Evolutionary conservation across 371 early-diverging fungal species (phyloP).

Genomic region (Mortierella sp.): DNA sequence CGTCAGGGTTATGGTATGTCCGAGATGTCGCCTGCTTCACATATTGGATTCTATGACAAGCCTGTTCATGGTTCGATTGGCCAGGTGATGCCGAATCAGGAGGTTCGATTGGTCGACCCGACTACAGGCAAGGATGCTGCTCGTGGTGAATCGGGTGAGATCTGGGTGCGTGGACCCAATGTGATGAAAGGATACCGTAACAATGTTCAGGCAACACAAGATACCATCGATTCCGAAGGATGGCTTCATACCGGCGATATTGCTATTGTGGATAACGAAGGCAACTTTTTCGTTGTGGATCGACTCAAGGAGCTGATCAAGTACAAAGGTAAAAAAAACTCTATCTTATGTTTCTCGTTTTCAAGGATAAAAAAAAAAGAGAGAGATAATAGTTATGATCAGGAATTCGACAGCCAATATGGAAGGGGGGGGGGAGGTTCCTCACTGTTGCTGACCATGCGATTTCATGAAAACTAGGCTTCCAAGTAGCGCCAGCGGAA

Average conservation of each 20-base stretch:
- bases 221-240: conserved; percentile 74
- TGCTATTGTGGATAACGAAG: conserved; percentile 68
- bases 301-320: conserved; percentile 83
- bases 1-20: conserved; percentile 82
- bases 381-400: too few relatives aligned
- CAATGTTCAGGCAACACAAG: conserved; percentile 73
- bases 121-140: conserved; percentile 57
- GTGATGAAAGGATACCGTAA: conserved; percentile 74
- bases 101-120: conserved; percentile 52
- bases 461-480: too few relatives aligned
- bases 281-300: conserved; percentile 72
- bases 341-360: too few relatives aligned
- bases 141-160: conserved; percentile 69
- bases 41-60: conserved; percentile 25
- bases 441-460: too few relatives aligned
- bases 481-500: conserved; percentile 81
- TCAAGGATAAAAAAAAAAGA: too few relatives aligned
- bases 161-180: conserved; percentile 84
- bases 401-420: too few relatives aligned
- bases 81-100: conserved; percentile 65
- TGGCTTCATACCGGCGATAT: conserved; percentile 92
- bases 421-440: too few relatives aligned
- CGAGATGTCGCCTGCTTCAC: conserved; percentile 62
- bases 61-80: conserved; percentile 72
- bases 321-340: conserved; percentile 82